Evolutionary conservation across 1,284 basidiomycete genomes (phyloP).

Genomic region (Microbotryum saponariae): DNA sequence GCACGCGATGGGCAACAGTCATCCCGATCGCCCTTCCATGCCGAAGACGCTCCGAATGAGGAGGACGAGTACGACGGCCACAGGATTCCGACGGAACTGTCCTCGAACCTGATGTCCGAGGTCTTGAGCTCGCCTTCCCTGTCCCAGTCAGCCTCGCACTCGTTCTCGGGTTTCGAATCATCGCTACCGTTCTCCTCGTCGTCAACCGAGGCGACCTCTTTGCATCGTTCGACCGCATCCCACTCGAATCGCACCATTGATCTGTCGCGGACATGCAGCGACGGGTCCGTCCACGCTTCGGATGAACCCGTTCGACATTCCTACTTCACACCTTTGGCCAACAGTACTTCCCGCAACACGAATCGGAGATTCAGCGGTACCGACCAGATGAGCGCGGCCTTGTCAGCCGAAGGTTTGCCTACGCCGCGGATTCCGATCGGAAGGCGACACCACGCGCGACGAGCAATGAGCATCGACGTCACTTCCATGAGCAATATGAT

Average conservation of each 20-base stretch:
- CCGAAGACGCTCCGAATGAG: constrained; percentile 7
- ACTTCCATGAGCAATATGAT: constrained; percentile 1
- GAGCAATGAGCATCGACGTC: constrained; percentile 29
- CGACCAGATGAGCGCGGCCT: background rate
- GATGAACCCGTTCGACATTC: no score
- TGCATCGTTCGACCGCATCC: constrained; percentile 3
- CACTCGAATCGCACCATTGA: no score
- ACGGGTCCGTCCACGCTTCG: no score
- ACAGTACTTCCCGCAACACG: background rate
- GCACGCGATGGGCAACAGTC: background rate
- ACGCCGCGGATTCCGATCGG: constrained; percentile 11
- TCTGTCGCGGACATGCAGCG: no score
- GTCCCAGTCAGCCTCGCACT: background rate
- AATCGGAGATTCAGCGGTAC: background rate
- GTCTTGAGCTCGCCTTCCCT: constrained; percentile 15
- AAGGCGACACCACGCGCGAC: constrained; percentile 8
- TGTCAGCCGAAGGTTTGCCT: background rate
- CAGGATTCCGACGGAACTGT: constrained; percentile 3
- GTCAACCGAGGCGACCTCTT: constrained; percentile 7
- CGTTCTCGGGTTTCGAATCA: constrained; percentile 16
- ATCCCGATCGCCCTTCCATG: constrained; percentile 1
- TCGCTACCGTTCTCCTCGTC: constrained; percentile 6
- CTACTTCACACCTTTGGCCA: no score
- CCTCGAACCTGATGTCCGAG: constrained; percentile 9
- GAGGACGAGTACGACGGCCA: constrained; percentile 15